Conservation (phyloP, 1,284 basidiomycete genomes). For the Phlebopus sp. region DNA sequence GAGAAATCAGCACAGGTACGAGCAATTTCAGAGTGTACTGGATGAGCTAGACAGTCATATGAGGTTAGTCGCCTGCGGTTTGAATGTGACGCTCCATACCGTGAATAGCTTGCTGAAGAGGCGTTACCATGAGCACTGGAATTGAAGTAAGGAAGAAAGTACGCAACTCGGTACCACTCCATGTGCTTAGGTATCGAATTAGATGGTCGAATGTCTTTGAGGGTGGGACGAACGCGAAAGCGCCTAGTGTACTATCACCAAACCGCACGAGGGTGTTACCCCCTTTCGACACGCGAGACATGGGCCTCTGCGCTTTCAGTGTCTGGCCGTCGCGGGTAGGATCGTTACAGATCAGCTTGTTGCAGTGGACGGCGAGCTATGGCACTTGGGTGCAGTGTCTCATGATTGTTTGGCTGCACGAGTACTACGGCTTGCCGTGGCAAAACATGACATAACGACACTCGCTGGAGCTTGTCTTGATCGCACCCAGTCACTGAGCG, state of each 20-base stretch:
- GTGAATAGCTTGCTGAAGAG: slow-evolving; percentile 67
- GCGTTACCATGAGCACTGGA: slow-evolving; percentile 17
- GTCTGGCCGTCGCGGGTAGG: background rate
- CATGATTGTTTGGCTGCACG: no score
- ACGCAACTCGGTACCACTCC: slow-evolving; percentile 80
- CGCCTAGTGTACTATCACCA: slow-evolving; percentile 61
- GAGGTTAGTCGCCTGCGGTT: slow-evolving; percentile 1
- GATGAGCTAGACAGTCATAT: slow-evolving; percentile 46
- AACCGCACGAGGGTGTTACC: slow-evolving; percentile 41
- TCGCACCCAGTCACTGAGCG: no score
- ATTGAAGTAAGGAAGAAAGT: slow-evolving; percentile 13
- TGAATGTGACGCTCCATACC: slow-evolving; percentile 36
- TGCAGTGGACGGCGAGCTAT: no score
- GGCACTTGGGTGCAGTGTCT: no score
- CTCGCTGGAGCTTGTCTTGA: no score
- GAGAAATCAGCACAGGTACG: slow-evolving; percentile 59
- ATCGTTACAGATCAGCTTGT: background rate
- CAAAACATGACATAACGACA: no score
- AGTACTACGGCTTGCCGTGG: no score
- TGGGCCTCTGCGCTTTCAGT: slow-evolving; percentile 14
- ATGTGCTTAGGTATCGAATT: slow-evolving; percentile 70
- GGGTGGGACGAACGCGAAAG: slow-evolving; percentile 53
- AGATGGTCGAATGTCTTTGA: slow-evolving; percentile 68
- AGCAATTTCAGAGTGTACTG: slow-evolving; percentile 70
- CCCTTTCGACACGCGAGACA: slow-evolving; percentile 38